A percentile compares a stretch with the other conserved stretches of the same genome.
Evolutionary conservation across 495 filamentous ascomycete species (phyloP).

Genomic region (Cairneyella variabilis): DNA sequence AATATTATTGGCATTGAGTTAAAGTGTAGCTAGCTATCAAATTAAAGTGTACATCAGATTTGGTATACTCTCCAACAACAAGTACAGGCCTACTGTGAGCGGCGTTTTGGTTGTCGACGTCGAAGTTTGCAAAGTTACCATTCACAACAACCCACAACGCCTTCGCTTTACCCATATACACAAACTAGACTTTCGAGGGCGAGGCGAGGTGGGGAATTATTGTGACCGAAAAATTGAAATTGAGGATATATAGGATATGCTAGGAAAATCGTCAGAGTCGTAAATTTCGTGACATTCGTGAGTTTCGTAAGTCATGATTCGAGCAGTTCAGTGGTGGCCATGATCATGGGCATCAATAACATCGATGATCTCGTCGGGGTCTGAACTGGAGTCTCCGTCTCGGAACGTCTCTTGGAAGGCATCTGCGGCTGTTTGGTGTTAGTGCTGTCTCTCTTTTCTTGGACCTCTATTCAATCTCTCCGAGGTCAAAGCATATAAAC

Average conservation of each 20-base stretch:
- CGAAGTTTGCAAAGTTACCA: neutral
- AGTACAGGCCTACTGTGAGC: neutral
- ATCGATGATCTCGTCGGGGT: neutral
- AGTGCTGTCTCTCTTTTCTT: neutral
- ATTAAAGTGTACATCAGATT: too few relatives aligned
- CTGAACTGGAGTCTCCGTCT: neutral
- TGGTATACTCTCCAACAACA: too few relatives aligned
- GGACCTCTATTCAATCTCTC: too few relatives aligned
- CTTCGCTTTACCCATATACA: neutral
- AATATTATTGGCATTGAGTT: too few relatives aligned
- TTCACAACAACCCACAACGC: neutral
- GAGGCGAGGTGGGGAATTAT: neutral
- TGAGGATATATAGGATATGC: too few relatives aligned
- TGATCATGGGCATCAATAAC: neutral
- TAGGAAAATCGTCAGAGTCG: too few relatives aligned
- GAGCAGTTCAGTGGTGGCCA: neutral
- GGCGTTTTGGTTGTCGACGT: neutral
- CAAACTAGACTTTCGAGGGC: neutral
- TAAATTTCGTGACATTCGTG: too few relatives aligned
- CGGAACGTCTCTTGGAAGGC: slow-evolving; percentile 22
- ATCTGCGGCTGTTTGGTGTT: slow-evolving; percentile 15
- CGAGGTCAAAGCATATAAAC: too few relatives aligned
- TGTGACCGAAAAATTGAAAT: too few relatives aligned
- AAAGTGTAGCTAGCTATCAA: too few relatives aligned
- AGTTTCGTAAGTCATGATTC: neutral